Base-by-base conservation (phyloP, 495 filamentous ascomycete species). In the Tuber indicum region DNA sequence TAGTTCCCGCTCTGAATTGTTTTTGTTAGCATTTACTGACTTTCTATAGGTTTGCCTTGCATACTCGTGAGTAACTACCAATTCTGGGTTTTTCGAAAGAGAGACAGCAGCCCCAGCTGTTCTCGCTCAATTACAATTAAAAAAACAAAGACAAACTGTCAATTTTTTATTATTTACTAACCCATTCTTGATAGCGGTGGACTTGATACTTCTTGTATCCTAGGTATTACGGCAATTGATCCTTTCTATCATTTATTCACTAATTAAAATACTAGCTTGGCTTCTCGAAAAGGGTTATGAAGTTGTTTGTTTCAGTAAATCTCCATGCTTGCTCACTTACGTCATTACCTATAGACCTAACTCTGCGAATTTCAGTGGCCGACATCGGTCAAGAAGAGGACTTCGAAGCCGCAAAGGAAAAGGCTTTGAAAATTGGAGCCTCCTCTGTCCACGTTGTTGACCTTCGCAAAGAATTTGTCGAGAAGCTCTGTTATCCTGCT, bases 401-500 rank as follows among this genome's bases (percentile, higher is more conserved):
- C 84, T 92, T 90, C 84, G 87, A 89, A 77, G 90, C 89, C 76
- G 90, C 88, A 75, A 87, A 90, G 84, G 84, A 84, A 81, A 91
- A 91, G 86, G 91, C 92, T 1, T 82, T 90, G 80, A 89, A 90
- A 84, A 87, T 95, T 77, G 91, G 91, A 75, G 91, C 91, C 75
- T 86, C 86, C 81, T 86, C 87, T 78, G 88, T 90, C 85, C 85
- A 90, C 83, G 87, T 92, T 81, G 85, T 87, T 80, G 89, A 93
- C 84, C 87, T 97, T 76, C 89, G 90, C 82, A 86, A 86, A 79
- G 91, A 94, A 84, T 94, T 97, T 80, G 89, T 96, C 80, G 91
- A 94, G 81, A 88, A 97, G 86, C 88, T 97, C 21, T 93, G 93
- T 86, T 95, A 91, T 89, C 91, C 89, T 72, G 95, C 95, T 75